A percentile compares a stretch with the other conserved stretches of the same genome.
These are phyloP conservation scores for Alternaria rosae DNA, from an alignment of 2,329 filamentous ascomycete genomes.

Conservation along the genomic window DNA sequence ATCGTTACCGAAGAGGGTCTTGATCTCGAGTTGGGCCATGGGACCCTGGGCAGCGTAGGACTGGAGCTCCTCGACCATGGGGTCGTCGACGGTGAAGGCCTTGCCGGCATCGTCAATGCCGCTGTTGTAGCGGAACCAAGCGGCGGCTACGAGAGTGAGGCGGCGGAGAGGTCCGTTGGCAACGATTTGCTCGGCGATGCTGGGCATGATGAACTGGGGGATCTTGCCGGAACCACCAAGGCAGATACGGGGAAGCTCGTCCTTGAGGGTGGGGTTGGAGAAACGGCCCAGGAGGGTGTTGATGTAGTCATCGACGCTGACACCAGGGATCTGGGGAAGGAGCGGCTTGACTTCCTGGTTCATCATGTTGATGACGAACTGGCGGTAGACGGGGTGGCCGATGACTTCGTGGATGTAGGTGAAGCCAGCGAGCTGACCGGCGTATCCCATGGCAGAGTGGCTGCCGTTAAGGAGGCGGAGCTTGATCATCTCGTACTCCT, in stretches of 20 bases:
- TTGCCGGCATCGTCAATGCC: conserved; percentile 34
- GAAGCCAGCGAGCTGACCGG: conserved; percentile 36
- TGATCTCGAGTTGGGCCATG: conserved; percentile 18
- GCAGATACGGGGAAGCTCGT: conserved; percentile 40
- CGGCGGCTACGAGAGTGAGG: conserved; percentile 34
- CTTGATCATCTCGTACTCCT: conserved; percentile 40
- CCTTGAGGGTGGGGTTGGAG: conserved; percentile 39
- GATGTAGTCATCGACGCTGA: conserved; percentile 38
- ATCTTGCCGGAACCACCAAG: conserved; percentile 42
- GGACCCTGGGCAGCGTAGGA: conserved; percentile 26
- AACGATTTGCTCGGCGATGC: conserved; percentile 38
- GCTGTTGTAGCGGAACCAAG: conserved; percentile 39
- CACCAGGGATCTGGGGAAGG: conserved; percentile 36
- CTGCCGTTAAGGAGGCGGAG: conserved; percentile 38
- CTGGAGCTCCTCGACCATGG: conserved; percentile 37
- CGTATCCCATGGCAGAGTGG: conserved; percentile 38
- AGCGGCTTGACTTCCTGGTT: conserved; percentile 40
- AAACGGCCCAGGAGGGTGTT: conserved; percentile 35
- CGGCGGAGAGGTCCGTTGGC: conserved; percentile 33
- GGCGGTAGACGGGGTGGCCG: conserved; percentile 29
- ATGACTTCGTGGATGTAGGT: conserved; percentile 40
- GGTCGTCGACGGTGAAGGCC: conserved; percentile 34
- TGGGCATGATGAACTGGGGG: conserved; percentile 42
- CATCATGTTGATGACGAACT: conserved; percentile 42
- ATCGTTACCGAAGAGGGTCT: conserved; percentile 36